Evolutionary conservation across 805 yeast species (phyloP).

Genomic region (Barnettozyma pratensis): DNA sequence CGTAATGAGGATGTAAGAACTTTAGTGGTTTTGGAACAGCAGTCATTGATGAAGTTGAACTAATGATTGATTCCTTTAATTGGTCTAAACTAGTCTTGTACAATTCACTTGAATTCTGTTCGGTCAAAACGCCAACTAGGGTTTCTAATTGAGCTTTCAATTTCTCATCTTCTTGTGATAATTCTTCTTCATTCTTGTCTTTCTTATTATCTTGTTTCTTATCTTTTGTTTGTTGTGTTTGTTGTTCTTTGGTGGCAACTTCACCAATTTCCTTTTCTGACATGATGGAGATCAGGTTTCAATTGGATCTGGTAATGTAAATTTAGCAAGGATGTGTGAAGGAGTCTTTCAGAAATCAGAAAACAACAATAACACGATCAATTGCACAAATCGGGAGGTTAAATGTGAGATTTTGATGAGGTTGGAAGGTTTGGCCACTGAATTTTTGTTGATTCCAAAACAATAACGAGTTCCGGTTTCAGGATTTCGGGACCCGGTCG

Average conservation of each 20-base stretch:
- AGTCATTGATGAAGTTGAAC: slow-evolving; percentile 96
- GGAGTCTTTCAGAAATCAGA: no score
- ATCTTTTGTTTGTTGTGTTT: slow-evolving; percentile 7
- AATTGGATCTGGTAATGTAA: neutral
- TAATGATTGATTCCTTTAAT: slow-evolving; percentile 74
- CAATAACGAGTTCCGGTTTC: neutral
- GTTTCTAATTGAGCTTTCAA: slow-evolving; percentile 81
- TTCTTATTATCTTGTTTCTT: slow-evolving; percentile 14
- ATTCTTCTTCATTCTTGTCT: slow-evolving; percentile 60
- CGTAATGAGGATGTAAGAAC: slow-evolving; percentile 85
- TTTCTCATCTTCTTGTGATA: slow-evolving; percentile 89
- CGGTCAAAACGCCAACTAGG: slow-evolving; percentile 74
- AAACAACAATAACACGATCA: no score
- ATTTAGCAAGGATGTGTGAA: neutral
- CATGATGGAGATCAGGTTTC: slow-evolving; percentile 5
- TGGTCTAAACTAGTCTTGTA: slow-evolving; percentile 61
- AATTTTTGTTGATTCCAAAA: slow-evolving; percentile 1
- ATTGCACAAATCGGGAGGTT: no score
- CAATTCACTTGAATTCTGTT: slow-evolving; percentile 34
- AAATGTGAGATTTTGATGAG: no score
- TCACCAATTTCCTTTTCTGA: slow-evolving; percentile 18
- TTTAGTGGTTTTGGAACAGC: slow-evolving; percentile 99
- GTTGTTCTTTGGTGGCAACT: slow-evolving; percentile 23
- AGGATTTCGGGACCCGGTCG: neutral
- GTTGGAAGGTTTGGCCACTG: slow-evolving; percentile 4